Base-by-base conservation (phyloP, 2,329 filamentous ascomycete species). In the Drechslerella dactyloides region DNA sequence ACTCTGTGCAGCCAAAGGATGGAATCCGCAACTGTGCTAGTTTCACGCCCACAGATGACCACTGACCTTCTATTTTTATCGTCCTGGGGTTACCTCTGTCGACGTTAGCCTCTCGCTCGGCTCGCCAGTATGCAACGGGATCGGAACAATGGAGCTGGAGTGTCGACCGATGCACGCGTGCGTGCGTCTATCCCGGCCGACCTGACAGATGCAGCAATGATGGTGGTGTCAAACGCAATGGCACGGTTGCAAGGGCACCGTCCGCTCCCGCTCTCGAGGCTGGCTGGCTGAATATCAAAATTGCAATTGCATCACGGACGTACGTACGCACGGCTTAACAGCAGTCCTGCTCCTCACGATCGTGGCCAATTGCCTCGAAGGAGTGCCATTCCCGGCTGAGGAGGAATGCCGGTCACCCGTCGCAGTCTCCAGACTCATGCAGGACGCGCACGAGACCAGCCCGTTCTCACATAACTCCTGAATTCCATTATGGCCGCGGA, bases 141-240 rank as follows among this genome's bases (percentile, higher is more conserved):
- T 62, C 58, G 52, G 35, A 21, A 44, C 33, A 46, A 33, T 52
- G 11, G 19, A 53, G 24, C 13, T 33, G 37, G 33, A 44, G 23
- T 35, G 40, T 33, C 2, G 33, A 27, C 23, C 4, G 10, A 40
- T 30, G 8, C n/a, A n/a, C n/a, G n/a, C n/a, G n/a, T n/a, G n/a
- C n/a, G 1, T 27, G 35, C 37, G 21, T 17, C 11, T 10, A 13
- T 27, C 35, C 37, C 17, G 40, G 3, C 27, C 21, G 30, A 23
- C 44, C 64, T 72, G 60, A 65, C 59, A 60, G 50, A 53, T 61
- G 60, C 68, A 61, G 60, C 55, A 50, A 72, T 50, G 60, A 64
- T 13, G 19, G 46, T 30, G 23, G 19, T 24, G 61, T 50, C 44
- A 65, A 65, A 65, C 61, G 52, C 51, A 64, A 61, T 59, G 58